phyloP scores from a whole-genome alignment of 352 stramenopile genomes.

The Aphanomyces invadans region DNA sequence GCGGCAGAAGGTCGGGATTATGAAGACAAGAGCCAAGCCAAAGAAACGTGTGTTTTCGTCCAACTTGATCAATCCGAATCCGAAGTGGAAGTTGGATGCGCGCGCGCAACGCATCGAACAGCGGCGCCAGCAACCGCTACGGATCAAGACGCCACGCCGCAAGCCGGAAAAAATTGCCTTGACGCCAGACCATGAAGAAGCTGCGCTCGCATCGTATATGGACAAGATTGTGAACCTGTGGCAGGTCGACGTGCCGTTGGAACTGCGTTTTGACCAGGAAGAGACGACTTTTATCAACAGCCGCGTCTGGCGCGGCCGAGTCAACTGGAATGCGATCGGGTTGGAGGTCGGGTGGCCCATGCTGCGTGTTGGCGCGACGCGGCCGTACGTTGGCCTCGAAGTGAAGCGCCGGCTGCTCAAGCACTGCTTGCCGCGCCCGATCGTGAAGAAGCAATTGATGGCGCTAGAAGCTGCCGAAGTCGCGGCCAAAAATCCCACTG shows the following conservation, averaged over 20 bases:
- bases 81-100: not conserved
- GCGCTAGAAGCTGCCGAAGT: conserved; percentile 51
- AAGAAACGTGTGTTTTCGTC: conserved; percentile 6
- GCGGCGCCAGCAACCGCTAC: not conserved
- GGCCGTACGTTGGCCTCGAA: conserved; percentile 48
- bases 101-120: not conserved
- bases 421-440: conserved; percentile 51
- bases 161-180: not conserved
- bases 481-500: conserved; percentile 60
- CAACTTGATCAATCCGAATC: not conserved
- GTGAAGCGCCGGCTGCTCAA: conserved; percentile 57
- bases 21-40: conserved; percentile 7
- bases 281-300: conserved; percentile 57
- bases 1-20: not conserved
- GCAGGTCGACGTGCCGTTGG: conserved; percentile 69
- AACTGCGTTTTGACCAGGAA: conserved; percentile 56
- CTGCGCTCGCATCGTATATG: conserved; percentile 59
- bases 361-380: not conserved
- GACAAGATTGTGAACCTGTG: conserved; percentile 62
- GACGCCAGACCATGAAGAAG: conserved; percentile 32
- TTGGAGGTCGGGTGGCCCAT: conserved; percentile 29
- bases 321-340: conserved; percentile 63
- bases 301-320: conserved; percentile 43
- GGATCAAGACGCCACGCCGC: not conserved
- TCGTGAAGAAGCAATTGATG: conserved; percentile 52